These are phyloP conservation scores for Penicillium sp. DNA, from an alignment of 2,329 filamentous ascomycete genomes.

Conservation along the genomic window DNA sequence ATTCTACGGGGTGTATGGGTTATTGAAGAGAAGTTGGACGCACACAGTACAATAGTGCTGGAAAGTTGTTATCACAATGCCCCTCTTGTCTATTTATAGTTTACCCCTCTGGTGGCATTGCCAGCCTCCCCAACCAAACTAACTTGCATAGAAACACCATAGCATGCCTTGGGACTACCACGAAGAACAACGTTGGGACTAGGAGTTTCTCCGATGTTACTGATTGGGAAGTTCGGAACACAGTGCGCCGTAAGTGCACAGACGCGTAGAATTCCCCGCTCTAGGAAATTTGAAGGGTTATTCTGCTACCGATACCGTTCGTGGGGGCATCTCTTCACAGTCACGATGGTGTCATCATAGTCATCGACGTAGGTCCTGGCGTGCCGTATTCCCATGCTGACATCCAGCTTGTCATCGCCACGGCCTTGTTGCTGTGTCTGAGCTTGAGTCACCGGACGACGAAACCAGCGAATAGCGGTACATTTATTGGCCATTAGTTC, in stretches of 20 bases:
- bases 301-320: conserved; percentile 8
- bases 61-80: neutral
- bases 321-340: neutral
- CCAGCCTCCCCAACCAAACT: neutral
- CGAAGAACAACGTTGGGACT: neutral
- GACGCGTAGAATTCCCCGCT: conserved; percentile 4
- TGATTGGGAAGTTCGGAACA: conserved; percentile 7
- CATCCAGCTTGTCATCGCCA: neutral
- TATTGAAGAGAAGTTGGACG: conserved; percentile 46
- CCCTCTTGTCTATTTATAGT: neutral
- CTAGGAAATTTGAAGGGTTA: conserved; percentile 5
- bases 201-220: neutral
- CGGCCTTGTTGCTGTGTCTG: neutral
- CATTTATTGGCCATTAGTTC: neutral
- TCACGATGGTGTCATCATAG: neutral
- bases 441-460: neutral
- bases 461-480: neutral
- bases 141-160: neutral
- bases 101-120: neutral
- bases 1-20: conserved; percentile 41
- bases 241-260: conserved; percentile 12
- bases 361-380: neutral
- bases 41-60: too few species aligned
- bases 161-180: neutral
- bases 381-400: neutral